phyloP scores from a whole-genome alignment of 2,329 filamentous ascomycete species.

The Cercospora zeina region DNA sequence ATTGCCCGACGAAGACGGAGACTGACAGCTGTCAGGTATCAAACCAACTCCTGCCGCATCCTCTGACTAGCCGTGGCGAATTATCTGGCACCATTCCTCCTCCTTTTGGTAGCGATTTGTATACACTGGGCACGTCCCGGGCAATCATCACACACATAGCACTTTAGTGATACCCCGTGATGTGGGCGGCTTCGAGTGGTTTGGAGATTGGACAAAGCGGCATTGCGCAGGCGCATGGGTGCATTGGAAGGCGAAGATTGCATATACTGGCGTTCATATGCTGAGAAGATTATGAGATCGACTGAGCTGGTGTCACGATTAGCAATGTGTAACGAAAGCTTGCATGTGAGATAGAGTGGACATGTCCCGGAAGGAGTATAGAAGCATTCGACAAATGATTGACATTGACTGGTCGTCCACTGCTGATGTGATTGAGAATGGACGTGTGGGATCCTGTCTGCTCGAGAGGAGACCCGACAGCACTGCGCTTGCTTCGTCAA shows the following conservation, averaged over 20 bases:
- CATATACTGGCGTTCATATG: constrained; percentile 16
- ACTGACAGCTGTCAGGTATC: constrained; percentile 38
- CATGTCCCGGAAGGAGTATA: neutral
- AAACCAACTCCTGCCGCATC: constrained; percentile 44
- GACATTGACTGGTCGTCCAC: neutral
- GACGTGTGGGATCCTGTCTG: neutral
- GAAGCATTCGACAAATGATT: neutral
- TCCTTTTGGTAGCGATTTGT: constrained; percentile 36
- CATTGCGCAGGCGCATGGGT: constrained; percentile 26
- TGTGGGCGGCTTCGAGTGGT: neutral
- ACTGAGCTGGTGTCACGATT: neutral
- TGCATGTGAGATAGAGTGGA: constrained; percentile 10
- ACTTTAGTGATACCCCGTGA: constrained; percentile 18
- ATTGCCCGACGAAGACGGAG: constrained; percentile 14
- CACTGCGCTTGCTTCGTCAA: neutral
- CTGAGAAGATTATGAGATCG: constrained; percentile 10
- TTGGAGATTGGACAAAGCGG: constrained; percentile 4
- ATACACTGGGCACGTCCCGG: constrained; percentile 29
- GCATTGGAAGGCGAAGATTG: constrained; percentile 16
- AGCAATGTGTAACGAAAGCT: constrained; percentile 1
- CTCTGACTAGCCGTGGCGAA: constrained; percentile 43
- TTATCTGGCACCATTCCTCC: constrained; percentile 34
- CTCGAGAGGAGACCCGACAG: neutral
- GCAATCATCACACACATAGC: neutral
- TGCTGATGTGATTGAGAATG: neutral